A percentile compares a stretch with the other conserved stretches of the same genome.
These are phyloP conservation scores for Glycyrrhiza uralensis DNA, from an alignment of 306 rosid genomes.

Conservation along the genomic window DNA sequence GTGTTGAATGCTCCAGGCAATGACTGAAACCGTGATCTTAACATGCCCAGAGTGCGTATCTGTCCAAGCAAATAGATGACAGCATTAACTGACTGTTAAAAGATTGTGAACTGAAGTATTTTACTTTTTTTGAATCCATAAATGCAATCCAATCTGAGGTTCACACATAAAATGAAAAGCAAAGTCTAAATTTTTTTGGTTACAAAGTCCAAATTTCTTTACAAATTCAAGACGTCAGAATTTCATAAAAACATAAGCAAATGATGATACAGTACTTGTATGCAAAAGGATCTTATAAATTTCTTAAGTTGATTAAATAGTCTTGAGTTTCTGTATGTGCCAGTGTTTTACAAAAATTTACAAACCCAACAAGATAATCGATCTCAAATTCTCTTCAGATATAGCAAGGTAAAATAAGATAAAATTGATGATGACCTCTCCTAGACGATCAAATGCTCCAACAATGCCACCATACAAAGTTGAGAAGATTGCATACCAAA, in stretches of 20 bases:
- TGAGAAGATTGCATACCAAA: conserved; percentile 85
- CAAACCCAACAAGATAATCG: conserved; percentile 13
- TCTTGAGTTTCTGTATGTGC: neutral
- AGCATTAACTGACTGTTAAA: conserved; percentile 16
- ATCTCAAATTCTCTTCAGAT: neutral
- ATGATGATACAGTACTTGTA: conserved; percentile 12
- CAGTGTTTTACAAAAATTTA: neutral
- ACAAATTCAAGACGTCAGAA: conserved; percentile 19
- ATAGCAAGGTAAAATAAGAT: conserved; percentile 11
- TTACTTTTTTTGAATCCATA: neutral
- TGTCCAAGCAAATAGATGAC: conserved; percentile 34
- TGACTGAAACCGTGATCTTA: conserved; percentile 89
- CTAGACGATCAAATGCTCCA: conserved; percentile 96
- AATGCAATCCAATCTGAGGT: conserved; percentile 1
- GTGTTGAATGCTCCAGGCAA: conserved; percentile 91
- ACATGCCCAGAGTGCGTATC: conserved; percentile 91
- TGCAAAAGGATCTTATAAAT: neutral
- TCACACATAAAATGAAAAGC: conserved; percentile 1
- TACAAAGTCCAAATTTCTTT: conserved; percentile 15
- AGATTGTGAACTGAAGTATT: neutral
- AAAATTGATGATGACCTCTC: conserved; percentile 65
- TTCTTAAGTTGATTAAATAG: conserved; percentile 6
- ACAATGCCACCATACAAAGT: conserved; percentile 76
- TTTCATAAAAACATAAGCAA: conserved; percentile 18
- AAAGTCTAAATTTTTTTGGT: conserved; percentile 10